Conservation (phyloP, 164 flowering plant species). For the Magnolia changhungtana region DNA sequence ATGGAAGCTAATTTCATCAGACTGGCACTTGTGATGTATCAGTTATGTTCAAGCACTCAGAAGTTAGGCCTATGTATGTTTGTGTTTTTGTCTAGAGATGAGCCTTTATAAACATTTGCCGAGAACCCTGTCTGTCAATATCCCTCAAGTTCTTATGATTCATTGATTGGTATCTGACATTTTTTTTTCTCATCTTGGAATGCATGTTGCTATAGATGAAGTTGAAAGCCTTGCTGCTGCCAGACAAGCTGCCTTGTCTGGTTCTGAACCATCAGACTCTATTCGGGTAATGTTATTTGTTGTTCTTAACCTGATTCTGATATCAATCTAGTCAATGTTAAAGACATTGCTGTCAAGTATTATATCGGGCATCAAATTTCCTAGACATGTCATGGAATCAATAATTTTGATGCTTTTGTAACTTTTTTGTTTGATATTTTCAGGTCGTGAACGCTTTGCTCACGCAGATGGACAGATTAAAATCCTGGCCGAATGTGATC, state of each 20-base stretch:
- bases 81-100: too few species aligned
- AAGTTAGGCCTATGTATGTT: too few species aligned
- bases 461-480: conserved; percentile 93
- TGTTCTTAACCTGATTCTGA: background rate
- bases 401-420: background rate
- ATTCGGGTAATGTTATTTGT: conserved; percentile 53
- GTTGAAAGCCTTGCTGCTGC: conserved; percentile 99
- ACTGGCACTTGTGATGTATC: too few species aligned
- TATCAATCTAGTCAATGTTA: background rate
- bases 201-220: conserved; percentile 64
- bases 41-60: too few species aligned
- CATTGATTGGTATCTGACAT: background rate
- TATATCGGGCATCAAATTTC: background rate
- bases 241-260: conserved; percentile 94
- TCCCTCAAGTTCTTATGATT: background rate
- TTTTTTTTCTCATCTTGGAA: background rate
- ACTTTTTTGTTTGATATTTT: conserved; percentile 7
- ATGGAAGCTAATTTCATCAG: too few species aligned
- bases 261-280: conserved; percentile 98
- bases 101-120: background rate
- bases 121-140: background rate
- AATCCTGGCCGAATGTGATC: conserved; percentile 90
- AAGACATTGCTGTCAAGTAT: background rate
- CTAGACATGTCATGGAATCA: background rate
- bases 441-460: conserved; percentile 97